Conservation (phyloP, 164 flowering plant genomes). For the Nymphaea colorata region DNA sequence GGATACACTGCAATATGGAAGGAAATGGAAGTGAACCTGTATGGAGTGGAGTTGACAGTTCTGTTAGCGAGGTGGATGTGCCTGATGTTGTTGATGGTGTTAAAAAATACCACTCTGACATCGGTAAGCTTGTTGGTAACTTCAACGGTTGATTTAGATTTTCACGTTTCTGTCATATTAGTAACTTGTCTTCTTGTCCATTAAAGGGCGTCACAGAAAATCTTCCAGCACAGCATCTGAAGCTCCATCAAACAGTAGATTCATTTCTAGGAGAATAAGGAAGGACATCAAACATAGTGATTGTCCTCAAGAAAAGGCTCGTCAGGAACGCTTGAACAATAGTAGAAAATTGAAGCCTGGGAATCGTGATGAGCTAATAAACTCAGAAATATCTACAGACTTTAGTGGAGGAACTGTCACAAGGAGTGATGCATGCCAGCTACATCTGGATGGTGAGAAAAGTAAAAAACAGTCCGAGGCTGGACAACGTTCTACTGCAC, state of each 20-base stretch:
- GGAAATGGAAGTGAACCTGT: conserved; percentile 40
- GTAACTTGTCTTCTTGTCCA: background rate
- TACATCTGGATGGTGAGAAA: conserved; percentile 2
- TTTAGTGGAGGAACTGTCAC: conserved; percentile 17
- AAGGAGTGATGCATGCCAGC: conserved; percentile 14
- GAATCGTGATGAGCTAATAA: conserved; percentile 17
- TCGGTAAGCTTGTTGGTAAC: conserved; percentile 18
- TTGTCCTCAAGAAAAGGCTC: conserved; percentile 65
- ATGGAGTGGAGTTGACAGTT: conserved; percentile 33
- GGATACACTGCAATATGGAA: conserved; percentile 82
- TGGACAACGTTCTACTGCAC: conserved; percentile 14
- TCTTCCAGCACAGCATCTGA: conserved; percentile 26
- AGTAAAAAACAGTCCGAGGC: background rate
- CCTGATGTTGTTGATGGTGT: conserved; percentile 29
- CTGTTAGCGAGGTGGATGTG: conserved; percentile 68
- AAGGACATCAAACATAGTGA: conserved; percentile 58
- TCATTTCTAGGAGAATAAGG: conserved; percentile 28
- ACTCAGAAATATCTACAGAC: conserved; percentile 17
- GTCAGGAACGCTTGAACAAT: conserved; percentile 64
- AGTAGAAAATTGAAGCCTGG: conserved; percentile 61
- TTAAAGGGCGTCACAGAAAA: conserved; percentile 31
- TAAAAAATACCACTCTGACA: conserved; percentile 20
- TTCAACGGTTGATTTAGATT: background rate
- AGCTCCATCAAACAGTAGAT: conserved; percentile 34
- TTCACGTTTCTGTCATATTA: background rate